A percentile compares a stretch with the other conserved stretches of the same genome.
phyloP scores from a whole-genome alignment of 2,329 filamentous ascomycete genomes.

The Lojkania enalia region DNA sequence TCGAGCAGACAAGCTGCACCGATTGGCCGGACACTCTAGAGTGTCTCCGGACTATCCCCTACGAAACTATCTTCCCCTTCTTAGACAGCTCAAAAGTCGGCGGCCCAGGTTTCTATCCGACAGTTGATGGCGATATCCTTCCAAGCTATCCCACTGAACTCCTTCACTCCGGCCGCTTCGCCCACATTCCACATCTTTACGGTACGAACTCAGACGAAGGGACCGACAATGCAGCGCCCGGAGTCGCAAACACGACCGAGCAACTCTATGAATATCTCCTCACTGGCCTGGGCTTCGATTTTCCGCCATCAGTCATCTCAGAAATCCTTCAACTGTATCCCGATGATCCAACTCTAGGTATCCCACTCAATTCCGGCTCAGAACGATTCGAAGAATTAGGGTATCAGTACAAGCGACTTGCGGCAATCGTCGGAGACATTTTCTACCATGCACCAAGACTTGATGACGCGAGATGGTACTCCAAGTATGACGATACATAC shows the following conservation, averaged over 20 bases:
- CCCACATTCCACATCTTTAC: conserved; percentile 65
- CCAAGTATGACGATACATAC: conserved; percentile 57
- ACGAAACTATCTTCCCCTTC: conserved; percentile 59
- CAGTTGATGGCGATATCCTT: conserved; percentile 62
- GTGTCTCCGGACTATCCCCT: conserved; percentile 63
- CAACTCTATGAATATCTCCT: conserved; percentile 49
- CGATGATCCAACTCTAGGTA: conserved; percentile 36
- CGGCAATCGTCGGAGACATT: conserved; percentile 58
- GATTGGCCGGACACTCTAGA: conserved; percentile 45
- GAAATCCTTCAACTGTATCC: conserved; percentile 42
- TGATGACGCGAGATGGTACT: conserved; percentile 48
- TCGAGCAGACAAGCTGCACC: conserved; percentile 60
- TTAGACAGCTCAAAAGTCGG: conserved; percentile 51
- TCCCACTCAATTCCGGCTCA: conserved; percentile 37
- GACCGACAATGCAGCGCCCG: conserved; percentile 57
- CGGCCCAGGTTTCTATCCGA: conserved; percentile 48
- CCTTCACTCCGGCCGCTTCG: conserved; percentile 61
- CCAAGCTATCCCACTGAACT: conserved; percentile 58
- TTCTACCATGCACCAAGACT: conserved; percentile 60
- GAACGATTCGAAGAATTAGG: conserved; percentile 39
- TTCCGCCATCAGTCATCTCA: conserved; percentile 32
- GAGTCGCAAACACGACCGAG: conserved; percentile 58
- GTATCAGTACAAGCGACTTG: conserved; percentile 58
- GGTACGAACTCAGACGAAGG: conserved; percentile 71
- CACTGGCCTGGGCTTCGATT: conserved; percentile 38